Base-by-base conservation (phyloP, 371 early-diverging fungal species). In the Mucor plumbeus region DNA sequence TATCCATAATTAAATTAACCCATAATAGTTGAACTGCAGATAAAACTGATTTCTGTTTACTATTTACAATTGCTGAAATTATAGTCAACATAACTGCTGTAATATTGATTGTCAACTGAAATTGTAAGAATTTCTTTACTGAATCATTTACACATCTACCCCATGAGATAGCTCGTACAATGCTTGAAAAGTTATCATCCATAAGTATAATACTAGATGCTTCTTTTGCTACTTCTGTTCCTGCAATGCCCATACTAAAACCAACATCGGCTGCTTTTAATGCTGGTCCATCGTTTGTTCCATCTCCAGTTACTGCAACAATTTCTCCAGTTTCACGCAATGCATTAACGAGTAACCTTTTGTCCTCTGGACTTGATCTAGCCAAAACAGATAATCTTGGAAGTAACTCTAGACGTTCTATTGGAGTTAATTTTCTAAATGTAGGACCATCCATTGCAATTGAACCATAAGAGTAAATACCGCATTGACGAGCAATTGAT, bases 281-380 rank as follows among this genome's bases (percentile, higher is more conserved):
- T 7, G 94, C 94, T 8, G 92, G 92, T 8, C 86, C 92, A 74
- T 91, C 89, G 59, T 90, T 90, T 43, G 89, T 90, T 47, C 94
- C 94, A 69, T 94, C 94, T 10, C 94, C 94, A 4, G 94, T 94
- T 0, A 94, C 91, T 7, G 92, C 92, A 0, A 94, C 93, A 53
- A 88, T 84, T 63, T 90, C 90, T 7, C 90, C 89, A 13, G 81
- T 61, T 11, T 83, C 77, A 61, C 87, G 83, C 43, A 94, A 81
- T 26, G 83, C 78, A 17, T 84, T 73, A 0, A 94, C 92, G 19
- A 94, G 76, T 43, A 88, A 79, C 43, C 83, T 77, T 67, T 94
- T 94, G 65, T 94, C 93, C 50, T 87, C 85, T n/a, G 94, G 94
- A 66, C 84, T 86, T 17, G 89, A 87, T 21, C 94, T 80, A 8